Evolutionary conservation across 2,329 filamentous ascomycete genomes (phyloP).

Genomic region (Aspergillus brasiliensis): DNA sequence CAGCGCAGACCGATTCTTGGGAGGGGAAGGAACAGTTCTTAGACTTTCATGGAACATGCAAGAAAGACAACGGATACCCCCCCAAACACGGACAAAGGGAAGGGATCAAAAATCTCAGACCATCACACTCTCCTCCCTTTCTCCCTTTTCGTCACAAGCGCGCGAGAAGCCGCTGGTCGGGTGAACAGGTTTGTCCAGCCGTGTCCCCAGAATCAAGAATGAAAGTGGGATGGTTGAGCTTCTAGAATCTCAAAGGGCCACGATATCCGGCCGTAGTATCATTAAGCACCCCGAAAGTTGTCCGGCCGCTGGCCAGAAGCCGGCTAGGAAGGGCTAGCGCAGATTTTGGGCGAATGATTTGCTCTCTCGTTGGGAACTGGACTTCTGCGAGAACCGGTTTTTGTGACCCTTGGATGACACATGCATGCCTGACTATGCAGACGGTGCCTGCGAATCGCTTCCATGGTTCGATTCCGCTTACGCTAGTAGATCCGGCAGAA

Average conservation of each 20-base stretch:
- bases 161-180: neutral
- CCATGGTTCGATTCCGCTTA: neutral
- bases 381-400: constrained; percentile 6
- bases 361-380: neutral
- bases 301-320: constrained; percentile 3
- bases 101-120: neutral
- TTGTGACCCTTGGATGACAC: constrained; percentile 4
- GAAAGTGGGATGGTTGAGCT: neutral
- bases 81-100: neutral
- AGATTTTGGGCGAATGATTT: neutral
- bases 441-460: neutral
- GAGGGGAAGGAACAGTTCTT: neutral
- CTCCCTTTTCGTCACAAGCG: neutral
- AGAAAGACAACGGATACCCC: neutral
- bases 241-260: constrained; percentile 6
- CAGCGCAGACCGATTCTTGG: neutral
- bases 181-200: neutral
- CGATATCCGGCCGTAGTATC: neutral
- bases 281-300: neutral
- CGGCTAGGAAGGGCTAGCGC: neutral
- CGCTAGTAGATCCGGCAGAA: constrained; percentile 5
- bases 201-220: constrained; percentile 1
- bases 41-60: neutral
- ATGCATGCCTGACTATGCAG: constrained; percentile 3
- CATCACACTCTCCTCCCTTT: neutral